Percentiles rank a stretch among this genome's conserved stretches.
phyloP scores from a whole-genome alignment of 2,329 filamentous ascomycete species.

The Lachnellula hyalina region DNA sequence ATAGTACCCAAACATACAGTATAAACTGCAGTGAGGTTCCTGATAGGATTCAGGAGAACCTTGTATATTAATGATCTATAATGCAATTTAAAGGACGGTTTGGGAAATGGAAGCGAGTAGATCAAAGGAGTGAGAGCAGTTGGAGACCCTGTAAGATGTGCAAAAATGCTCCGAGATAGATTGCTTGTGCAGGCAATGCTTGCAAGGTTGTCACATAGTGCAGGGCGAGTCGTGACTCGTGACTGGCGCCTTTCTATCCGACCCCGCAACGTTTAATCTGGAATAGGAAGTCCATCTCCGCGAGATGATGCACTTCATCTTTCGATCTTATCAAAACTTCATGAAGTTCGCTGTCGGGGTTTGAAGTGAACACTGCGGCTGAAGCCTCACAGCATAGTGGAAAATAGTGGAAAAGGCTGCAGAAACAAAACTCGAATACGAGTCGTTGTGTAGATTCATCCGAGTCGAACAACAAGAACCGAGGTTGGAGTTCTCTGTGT shows the following conservation, averaged over 20 bases:
- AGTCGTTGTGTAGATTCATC: background rate
- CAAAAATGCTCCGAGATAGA: conserved; percentile 10
- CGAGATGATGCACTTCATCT: background rate
- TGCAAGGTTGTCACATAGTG: conserved; percentile 4
- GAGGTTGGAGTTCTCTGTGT: background rate
- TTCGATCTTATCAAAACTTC: background rate
- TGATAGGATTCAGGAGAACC: background rate
- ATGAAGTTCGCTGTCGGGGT: background rate
- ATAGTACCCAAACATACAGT: background rate
- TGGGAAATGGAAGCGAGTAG: conserved; percentile 3
- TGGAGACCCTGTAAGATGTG: conserved; percentile 1
- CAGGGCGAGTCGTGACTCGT: background rate
- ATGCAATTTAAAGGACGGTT: conserved; percentile 1
- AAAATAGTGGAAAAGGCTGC: background rate
- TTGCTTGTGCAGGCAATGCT: conserved; percentile 7
- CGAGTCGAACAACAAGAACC: background rate
- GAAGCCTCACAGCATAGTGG: background rate
- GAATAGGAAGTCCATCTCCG: background rate
- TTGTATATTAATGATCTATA: background rate
- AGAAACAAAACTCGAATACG: background rate
- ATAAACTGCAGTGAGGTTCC: background rate
- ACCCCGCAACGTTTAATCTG: conserved; percentile 4
- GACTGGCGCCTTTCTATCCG: background rate
- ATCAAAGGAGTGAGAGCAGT: conserved; percentile 4
- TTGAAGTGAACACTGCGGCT: background rate